A percentile compares a stretch with the other conserved stretches of the same genome.
These are phyloP conservation scores for Syncephalis fuscata DNA, from an alignment of 371 early-diverging fungal genomes.

Conservation along the genomic window DNA sequence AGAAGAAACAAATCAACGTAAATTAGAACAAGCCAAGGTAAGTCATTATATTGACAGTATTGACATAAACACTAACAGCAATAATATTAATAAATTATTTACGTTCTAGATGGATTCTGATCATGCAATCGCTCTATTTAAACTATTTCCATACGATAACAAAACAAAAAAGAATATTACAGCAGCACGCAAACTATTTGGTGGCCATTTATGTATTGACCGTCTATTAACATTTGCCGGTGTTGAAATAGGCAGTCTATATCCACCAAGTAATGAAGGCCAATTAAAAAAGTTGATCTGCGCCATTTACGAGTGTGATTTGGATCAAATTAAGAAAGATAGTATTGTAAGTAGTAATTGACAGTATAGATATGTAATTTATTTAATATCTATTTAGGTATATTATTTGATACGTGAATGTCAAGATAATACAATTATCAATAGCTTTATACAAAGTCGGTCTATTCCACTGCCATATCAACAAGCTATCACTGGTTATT, in stretches of 20 bases:
- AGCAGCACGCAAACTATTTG: too few relatives aligned
- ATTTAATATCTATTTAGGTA: too few relatives aligned
- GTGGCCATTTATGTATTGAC: constrained; percentile 4
- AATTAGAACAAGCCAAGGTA: too few relatives aligned
- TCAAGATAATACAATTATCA: neutral
- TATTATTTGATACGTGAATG: neutral
- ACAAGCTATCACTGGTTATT: neutral
- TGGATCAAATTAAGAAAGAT: neutral
- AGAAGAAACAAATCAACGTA: too few relatives aligned
- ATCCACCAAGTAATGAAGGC: neutral
- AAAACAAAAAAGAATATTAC: too few relatives aligned
- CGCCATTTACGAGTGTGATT: neutral
- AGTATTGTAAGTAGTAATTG: neutral
- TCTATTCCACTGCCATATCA: neutral
- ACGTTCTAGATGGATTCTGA: too few relatives aligned
- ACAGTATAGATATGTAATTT: too few relatives aligned
- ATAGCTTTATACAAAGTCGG: neutral
- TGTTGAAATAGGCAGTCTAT: neutral
- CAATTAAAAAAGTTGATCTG: neutral
- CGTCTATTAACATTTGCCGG: constrained; percentile 1
- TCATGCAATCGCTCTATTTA: too few relatives aligned
- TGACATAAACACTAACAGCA: too few relatives aligned
- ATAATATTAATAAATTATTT: too few relatives aligned
- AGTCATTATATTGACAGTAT: too few relatives aligned
- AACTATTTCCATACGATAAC: too few relatives aligned